Conservation (phyloP, 2,329 filamentous ascomycete species). For the Diaporthe sp. region DNA sequence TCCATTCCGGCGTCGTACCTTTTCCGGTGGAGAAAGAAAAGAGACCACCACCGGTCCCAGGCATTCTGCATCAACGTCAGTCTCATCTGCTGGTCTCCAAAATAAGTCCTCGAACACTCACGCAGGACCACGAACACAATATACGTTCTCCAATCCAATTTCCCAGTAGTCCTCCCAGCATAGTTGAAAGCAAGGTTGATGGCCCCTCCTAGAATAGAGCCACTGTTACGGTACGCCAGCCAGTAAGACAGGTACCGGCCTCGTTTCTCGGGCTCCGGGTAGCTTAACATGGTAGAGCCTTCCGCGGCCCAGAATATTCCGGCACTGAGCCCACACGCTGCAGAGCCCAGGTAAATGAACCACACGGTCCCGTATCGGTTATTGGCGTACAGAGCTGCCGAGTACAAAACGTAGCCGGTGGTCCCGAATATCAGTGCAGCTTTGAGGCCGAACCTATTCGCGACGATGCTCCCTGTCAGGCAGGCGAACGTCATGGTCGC, state of each 20-base stretch:
- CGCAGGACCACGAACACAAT: constrained; percentile 48
- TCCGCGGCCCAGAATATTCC: constrained; percentile 48
- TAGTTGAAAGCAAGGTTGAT: constrained; percentile 44
- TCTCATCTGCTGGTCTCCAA: too few species aligned
- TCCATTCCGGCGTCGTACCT: constrained; percentile 25
- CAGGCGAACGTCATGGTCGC: constrained; percentile 53
- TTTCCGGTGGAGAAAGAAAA: constrained; percentile 5
- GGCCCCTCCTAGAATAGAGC: constrained; percentile 36
- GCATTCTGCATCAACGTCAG: neutral
- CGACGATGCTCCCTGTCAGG: constrained; percentile 51
- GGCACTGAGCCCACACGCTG: constrained; percentile 45
- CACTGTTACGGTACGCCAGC: constrained; percentile 45
- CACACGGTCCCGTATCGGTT: constrained; percentile 48
- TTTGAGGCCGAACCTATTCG: constrained; percentile 51
- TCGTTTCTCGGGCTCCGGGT: constrained; percentile 40
- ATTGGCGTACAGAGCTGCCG: constrained; percentile 54
- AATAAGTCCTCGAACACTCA: constrained; percentile 34
- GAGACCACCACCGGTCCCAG: constrained; percentile 9
- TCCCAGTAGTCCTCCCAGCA: constrained; percentile 44
- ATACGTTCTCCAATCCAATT: constrained; percentile 47
- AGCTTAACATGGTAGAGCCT: constrained; percentile 48
- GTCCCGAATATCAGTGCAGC: constrained; percentile 53
- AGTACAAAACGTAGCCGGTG: constrained; percentile 53
- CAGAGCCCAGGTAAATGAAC: constrained; percentile 46
- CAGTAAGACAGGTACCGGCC: constrained; percentile 44